Conservation (phyloP, 495 filamentous ascomycete genomes). For the Podospora bellae-mahoneyi region DNA sequence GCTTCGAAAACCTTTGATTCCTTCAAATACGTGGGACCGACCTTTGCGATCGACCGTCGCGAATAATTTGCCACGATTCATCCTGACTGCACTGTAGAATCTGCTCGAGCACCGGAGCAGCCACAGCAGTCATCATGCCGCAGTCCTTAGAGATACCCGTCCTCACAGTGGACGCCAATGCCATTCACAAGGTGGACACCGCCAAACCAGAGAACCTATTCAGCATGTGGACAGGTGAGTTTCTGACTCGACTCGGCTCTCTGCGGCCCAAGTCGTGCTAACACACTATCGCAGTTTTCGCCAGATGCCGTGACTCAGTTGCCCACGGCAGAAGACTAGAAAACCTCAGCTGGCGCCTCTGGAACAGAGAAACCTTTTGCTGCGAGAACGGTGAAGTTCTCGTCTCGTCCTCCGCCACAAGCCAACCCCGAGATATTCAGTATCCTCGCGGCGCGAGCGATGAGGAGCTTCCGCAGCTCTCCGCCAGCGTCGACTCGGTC, state of each 20-base stretch:
- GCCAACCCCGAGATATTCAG: conserved; percentile 46
- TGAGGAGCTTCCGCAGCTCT: conserved; percentile 75
- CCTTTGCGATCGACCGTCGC: conserved; percentile 25
- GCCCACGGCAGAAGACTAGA: conserved; percentile 90
- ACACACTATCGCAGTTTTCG: conserved; percentile 68
- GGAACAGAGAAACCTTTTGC: conserved; percentile 95
- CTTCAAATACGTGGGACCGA: conserved; percentile 9
- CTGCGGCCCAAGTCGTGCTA: conserved; percentile 9
- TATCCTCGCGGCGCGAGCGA: conserved; percentile 18
- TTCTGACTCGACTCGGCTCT: conserved; percentile 18
- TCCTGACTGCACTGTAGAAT: conserved; percentile 17
- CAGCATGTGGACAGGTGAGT: conserved; percentile 96
- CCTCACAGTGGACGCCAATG: conserved; percentile 77
- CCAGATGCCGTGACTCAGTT: conserved; percentile 89
- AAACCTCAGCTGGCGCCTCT: conserved; percentile 93
- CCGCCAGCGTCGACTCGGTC: conserved; percentile 84
- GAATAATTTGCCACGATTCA: conserved; percentile 20
- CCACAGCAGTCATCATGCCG: conserved; percentile 33
- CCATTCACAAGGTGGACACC: conserved; percentile 92
- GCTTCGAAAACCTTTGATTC: conserved; percentile 13
- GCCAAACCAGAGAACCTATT: conserved; percentile 88
- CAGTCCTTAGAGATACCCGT: conserved; percentile 46
- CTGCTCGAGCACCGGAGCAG: conserved; percentile 37
- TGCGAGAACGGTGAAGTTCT: conserved; percentile 57
- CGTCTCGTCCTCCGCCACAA: conserved; percentile 39